A percentile compares a stretch with the other conserved stretches of the same genome.
These are phyloP conservation scores for Solanum ossicruentum DNA, from an alignment of 257 asterid genomes.

Conservation along the genomic window DNA sequence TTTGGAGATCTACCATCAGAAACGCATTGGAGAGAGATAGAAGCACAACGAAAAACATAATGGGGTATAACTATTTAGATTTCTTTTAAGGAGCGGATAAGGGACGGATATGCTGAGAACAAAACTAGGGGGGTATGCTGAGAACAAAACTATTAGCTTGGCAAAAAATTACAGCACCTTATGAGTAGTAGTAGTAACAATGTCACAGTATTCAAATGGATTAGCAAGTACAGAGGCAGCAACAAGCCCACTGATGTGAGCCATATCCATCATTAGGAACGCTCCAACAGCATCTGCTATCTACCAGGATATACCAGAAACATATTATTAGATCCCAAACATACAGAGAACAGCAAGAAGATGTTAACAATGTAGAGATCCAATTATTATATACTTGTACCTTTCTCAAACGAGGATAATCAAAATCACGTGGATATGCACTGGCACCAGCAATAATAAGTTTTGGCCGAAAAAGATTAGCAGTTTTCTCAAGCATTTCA, in stretches of 20 bases:
- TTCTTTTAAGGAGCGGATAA: neutral
- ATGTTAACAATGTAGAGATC: neutral
- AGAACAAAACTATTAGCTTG: constrained; percentile 10
- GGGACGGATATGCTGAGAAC: neutral
- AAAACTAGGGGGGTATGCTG: neutral
- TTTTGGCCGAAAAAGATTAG: constrained; percentile 78
- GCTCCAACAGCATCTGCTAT: constrained; percentile 91
- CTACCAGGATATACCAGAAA: constrained; percentile 25
- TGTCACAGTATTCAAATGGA: constrained; percentile 91
- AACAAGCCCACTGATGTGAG: constrained; percentile 94
- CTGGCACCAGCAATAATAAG: constrained; percentile 96
- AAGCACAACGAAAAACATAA: neutral
- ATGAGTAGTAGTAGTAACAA: constrained; percentile 92
- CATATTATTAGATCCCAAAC: neutral
- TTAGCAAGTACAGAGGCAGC: constrained; percentile 88
- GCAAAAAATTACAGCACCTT: constrained; percentile 80
- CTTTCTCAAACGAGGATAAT: constrained; percentile 82
- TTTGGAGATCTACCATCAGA: neutral
- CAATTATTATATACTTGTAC: constrained; percentile 9
- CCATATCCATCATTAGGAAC: constrained; percentile 97
- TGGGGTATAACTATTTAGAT: neutral
- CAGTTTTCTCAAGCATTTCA: constrained; percentile 86
- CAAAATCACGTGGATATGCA: constrained; percentile 91
- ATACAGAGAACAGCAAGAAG: neutral
- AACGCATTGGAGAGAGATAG: neutral